These are phyloP conservation scores for Penicillium angulare DNA, from an alignment of 495 filamentous ascomycete genomes.

Conservation along the genomic window DNA sequence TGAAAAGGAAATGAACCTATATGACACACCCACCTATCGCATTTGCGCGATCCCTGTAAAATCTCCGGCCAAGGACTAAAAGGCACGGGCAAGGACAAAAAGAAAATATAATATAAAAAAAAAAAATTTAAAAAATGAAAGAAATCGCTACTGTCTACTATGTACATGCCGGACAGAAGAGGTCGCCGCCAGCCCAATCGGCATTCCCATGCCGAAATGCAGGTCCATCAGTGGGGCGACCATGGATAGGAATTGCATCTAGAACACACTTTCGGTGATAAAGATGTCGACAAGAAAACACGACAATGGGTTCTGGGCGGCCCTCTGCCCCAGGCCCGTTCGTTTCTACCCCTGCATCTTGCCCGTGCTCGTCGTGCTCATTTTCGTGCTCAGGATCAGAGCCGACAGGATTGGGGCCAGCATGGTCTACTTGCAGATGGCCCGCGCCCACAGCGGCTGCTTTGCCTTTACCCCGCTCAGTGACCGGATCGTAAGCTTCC, in stretches of 20 bases:
- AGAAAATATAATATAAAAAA: background rate
- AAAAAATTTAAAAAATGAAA: background rate
- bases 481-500: conserved; percentile 27
- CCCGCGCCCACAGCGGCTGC: conserved; percentile 28
- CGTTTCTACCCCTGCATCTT: background rate
- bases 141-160: conserved; percentile 13
- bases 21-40: too few relatives aligned
- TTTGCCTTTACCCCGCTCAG: conserved; percentile 43
- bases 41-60: too few relatives aligned
- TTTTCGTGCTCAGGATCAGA: conserved; percentile 9
- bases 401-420: conserved; percentile 2
- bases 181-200: conserved; percentile 32
- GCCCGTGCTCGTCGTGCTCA: conserved; percentile 16
- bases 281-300: conserved; percentile 56
- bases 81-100: background rate
- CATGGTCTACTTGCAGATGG: conserved; percentile 20
- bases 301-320: conserved; percentile 37
- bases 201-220: conserved; percentile 20
- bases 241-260: conserved; percentile 17
- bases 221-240: conserved; percentile 16
- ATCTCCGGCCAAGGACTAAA: too few relatives aligned
- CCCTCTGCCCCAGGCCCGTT: background rate
- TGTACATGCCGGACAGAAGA: conserved; percentile 42
- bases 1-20: too few relatives aligned
- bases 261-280: conserved; percentile 51